Evolutionary conservation across 2,329 filamentous ascomycete species (phyloP).

Genomic region (Xylariaceae sp.): DNA sequence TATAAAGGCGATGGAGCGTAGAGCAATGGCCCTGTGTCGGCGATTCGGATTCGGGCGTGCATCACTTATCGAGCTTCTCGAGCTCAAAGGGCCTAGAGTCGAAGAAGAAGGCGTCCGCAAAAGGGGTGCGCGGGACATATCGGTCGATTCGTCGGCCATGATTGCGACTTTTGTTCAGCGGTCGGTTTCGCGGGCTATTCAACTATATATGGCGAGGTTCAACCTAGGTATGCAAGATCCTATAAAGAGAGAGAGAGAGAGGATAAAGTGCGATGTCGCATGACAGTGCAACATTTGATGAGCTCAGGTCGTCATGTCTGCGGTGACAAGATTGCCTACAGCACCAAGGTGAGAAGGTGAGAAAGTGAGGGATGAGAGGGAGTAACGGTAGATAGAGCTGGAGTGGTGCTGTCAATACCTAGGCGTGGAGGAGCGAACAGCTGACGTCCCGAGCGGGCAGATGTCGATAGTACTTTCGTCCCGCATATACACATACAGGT

Average conservation of each 20-base stretch:
- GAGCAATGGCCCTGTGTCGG: constrained; percentile 34
- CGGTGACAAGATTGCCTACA: too few relatives aligned
- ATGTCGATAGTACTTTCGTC: too few relatives aligned
- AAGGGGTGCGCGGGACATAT: constrained; percentile 36
- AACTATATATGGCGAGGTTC: background rate
- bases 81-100: constrained; percentile 38
- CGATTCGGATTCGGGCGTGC: constrained; percentile 29
- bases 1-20: constrained; percentile 58
- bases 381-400: background rate
- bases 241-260: too few relatives aligned
- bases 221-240: too few relatives aligned
- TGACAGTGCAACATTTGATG: background rate
- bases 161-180: constrained; percentile 11
- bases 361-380: too few relatives aligned
- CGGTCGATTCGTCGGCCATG: constrained; percentile 34
- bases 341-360: too few relatives aligned
- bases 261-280: constrained; percentile 3
- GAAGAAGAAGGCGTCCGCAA: constrained; percentile 40
- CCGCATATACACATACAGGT: too few relatives aligned
- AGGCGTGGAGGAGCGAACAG: too few relatives aligned
- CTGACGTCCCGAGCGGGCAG: constrained; percentile 11
- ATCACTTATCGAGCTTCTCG: constrained; percentile 41
- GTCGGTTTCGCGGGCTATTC: background rate
- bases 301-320: constrained; percentile 18
- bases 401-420: too few relatives aligned